Evolutionary conservation across 768 basidiomycete species (phyloP).

Genomic region (Hypsizygus marmoreus): DNA sequence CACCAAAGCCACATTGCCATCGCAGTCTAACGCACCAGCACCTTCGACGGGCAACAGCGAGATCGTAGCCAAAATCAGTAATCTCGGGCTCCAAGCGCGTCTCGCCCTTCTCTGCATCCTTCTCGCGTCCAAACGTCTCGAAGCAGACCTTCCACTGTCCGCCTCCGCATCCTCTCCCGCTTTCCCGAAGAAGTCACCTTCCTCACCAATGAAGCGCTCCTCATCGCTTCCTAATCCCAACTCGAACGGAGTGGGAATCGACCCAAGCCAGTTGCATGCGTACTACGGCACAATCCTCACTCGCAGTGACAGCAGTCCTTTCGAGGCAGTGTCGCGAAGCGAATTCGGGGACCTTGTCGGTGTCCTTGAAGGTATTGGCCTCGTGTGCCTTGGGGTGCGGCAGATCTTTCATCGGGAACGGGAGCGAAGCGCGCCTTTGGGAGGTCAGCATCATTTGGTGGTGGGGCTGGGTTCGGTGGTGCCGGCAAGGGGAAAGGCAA

Average conservation of each 20-base stretch:
- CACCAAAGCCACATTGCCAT: conserved; percentile 21
- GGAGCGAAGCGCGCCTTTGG: conserved; percentile 52
- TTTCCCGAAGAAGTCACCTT: conserved; percentile 36
- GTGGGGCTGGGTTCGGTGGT: conserved; percentile 34
- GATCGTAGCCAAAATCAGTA: conserved; percentile 62
- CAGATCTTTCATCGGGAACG: conserved; percentile 6
- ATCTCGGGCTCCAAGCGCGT: conserved; percentile 74
- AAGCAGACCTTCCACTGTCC: conserved; percentile 55
- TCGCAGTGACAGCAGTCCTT: conserved; percentile 54
- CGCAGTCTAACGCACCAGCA: conserved; percentile 19
- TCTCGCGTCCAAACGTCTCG: conserved; percentile 63
- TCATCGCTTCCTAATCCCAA: conserved; percentile 32
- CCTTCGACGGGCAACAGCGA: conserved; percentile 50
- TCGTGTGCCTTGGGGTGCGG: conserved; percentile 27
- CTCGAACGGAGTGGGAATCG: conserved; percentile 43
- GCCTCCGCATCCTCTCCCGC: conserved; percentile 33
- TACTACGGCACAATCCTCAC: conserved; percentile 65
- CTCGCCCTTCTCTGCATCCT: conserved; percentile 66
- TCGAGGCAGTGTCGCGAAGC: conserved; percentile 68
- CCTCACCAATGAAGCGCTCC: conserved; percentile 57
- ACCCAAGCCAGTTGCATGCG: conserved; percentile 60
- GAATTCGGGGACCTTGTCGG: conserved; percentile 76
- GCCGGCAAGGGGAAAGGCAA: conserved; percentile 43
- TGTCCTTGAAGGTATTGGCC: conserved; percentile 73
- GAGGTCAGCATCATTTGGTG: conserved; percentile 60